Evolutionary conservation across 345 rosid species (phyloP).

Genomic region (Eucalyptus dawsonii): DNA sequence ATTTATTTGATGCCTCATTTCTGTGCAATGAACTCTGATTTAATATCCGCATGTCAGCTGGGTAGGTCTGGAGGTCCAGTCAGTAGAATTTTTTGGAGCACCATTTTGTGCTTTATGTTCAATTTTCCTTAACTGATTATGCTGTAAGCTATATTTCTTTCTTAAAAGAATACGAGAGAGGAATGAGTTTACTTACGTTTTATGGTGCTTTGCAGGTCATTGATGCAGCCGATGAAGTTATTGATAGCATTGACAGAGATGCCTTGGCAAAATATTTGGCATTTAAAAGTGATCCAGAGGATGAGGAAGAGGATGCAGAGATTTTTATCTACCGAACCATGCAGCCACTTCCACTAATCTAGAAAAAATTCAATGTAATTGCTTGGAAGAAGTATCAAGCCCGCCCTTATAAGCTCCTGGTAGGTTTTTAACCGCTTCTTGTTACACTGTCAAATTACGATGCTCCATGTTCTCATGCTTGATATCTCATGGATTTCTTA

Average conservation of each 20-base stretch:
- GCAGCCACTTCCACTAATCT: background rate
- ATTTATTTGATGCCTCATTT: background rate
- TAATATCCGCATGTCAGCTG: background rate
- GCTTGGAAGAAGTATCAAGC: background rate
- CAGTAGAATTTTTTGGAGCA: background rate
- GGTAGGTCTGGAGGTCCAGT: background rate
- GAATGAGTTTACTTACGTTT: background rate
- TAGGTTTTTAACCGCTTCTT: background rate
- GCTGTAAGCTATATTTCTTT: background rate
- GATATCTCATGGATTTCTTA: background rate
- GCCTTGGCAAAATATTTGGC: conserved; percentile 61
- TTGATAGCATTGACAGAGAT: conserved; percentile 63
- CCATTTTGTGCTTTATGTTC: background rate
- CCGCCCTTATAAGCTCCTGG: background rate
- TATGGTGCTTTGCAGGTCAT: conserved; percentile 41
- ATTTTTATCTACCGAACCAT: conserved; percentile 10
- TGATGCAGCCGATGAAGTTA: conserved; percentile 62
- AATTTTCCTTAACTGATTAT: background rate
- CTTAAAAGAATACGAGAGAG: background rate
- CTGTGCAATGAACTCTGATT: background rate
- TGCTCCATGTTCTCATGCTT: background rate
- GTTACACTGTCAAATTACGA: background rate
- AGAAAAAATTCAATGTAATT: background rate
- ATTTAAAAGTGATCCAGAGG: conserved; percentile 76
- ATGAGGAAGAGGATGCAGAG: conserved; percentile 58